Evolutionary conservation across 257 asterid genomes (phyloP).

Genomic region (Solanum megistacrolobum): DNA sequence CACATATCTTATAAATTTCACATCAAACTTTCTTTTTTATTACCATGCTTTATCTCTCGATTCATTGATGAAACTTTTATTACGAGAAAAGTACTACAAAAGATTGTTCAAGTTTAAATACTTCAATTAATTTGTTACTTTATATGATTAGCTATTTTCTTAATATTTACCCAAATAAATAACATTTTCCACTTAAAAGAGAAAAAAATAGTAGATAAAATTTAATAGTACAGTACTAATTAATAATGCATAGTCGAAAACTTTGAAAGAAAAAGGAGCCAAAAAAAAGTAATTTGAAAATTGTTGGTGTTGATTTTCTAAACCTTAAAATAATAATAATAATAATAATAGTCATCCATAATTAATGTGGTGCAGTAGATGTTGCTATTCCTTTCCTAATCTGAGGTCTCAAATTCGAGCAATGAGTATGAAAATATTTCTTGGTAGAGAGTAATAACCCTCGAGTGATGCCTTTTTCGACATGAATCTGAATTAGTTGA

Average conservation of each 20-base stretch:
- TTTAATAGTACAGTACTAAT: not conserved
- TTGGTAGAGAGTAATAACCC: not conserved
- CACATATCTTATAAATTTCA: not conserved
- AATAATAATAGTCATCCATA: not conserved
- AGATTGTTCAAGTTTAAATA: not conserved
- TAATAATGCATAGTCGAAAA: not conserved
- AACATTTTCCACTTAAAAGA: not conserved
- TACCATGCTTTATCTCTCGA: not conserved
- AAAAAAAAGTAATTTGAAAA: not conserved
- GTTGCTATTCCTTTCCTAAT: not conserved
- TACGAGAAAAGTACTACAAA: not conserved
- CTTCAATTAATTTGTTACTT: not conserved
- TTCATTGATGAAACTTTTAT: not conserved
- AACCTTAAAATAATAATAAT: not conserved
- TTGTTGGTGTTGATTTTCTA: not conserved
- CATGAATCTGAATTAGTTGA: not conserved
- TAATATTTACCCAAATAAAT: not conserved
- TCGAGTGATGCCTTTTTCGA: fast-evolving
- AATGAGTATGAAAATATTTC: not conserved
- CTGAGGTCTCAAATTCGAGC: too few species aligned
- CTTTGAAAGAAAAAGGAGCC: not conserved
- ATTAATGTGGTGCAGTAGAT: not conserved
- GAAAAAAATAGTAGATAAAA: not conserved
- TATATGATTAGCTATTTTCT: not conserved
- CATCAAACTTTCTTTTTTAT: not conserved